Evolutionary conservation across 306 rosid species (phyloP).

Genomic region (Rosa persica): DNA sequence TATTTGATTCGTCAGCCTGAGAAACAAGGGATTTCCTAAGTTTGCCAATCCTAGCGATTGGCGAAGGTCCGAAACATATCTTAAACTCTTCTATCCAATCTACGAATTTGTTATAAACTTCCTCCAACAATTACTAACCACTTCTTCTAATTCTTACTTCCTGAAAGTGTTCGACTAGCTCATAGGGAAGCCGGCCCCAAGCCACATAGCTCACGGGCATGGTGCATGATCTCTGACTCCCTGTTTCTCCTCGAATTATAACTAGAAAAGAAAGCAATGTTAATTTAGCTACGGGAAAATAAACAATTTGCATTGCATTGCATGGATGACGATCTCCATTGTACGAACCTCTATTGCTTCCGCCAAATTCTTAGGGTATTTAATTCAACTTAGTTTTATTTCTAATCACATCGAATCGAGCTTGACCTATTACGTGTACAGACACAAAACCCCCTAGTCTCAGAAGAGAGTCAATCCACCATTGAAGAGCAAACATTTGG

Average conservation of each 20-base stretch:
- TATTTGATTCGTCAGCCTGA: not conserved
- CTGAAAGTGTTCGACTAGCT: not conserved
- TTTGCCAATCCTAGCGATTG: constrained; percentile 4
- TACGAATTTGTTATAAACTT: not conserved
- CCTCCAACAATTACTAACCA: not conserved
- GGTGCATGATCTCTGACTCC: not conserved
- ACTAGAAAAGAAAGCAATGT: not conserved
- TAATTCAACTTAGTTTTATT: not conserved
- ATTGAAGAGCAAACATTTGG: constrained; percentile 5
- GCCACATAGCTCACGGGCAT: not conserved
- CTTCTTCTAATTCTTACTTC: not conserved
- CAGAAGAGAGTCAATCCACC: constrained; percentile 1
- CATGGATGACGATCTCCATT: constrained; percentile 12
- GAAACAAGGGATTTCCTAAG: not conserved
- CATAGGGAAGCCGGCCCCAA: not conserved
- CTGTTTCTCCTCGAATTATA: too few species aligned
- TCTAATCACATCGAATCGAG: not conserved
- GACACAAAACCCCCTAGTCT: not conserved
- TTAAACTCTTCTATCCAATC: not conserved
- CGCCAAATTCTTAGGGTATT: not conserved
- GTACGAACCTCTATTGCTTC: constrained; percentile 1
- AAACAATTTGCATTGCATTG: constrained; percentile 16
- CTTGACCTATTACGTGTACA: constrained; percentile 31
- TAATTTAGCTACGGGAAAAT: not conserved
- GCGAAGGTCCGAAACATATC: not conserved